Evolutionary conservation across 371 early-diverging fungal genomes (phyloP).

Genomic region (Syncephalastrum racemosum): DNA sequence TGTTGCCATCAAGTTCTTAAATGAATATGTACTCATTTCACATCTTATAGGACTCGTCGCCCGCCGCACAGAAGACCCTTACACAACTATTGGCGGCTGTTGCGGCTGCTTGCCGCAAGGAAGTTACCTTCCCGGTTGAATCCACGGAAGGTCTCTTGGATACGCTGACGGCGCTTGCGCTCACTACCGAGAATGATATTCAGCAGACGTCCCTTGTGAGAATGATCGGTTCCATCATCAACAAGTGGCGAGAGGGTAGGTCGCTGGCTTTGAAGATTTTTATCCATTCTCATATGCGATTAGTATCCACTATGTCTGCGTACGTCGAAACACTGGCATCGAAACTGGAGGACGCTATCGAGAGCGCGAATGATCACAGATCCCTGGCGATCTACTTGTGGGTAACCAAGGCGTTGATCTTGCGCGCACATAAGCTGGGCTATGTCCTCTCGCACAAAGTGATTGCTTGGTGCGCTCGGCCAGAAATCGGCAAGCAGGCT

Average conservation of each 20-base stretch:
- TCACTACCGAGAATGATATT: slow-evolving; percentile 32
- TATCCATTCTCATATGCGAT: not conserved
- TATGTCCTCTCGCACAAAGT: slow-evolving; percentile 60
- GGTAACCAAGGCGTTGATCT: slow-evolving; percentile 65
- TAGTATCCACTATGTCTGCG: slow-evolving; percentile 31
- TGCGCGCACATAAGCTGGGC: slow-evolving; percentile 52
- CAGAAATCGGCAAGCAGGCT: slow-evolving; percentile 46
- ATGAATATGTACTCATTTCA: too few relatives aligned
- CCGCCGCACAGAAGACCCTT: slow-evolving; percentile 46
- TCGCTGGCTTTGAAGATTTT: not conserved
- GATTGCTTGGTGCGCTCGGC: slow-evolving; percentile 51
- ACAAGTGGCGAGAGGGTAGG: slow-evolving; percentile 62
- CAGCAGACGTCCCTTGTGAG: slow-evolving; percentile 47
- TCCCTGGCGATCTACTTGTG: slow-evolving; percentile 36
- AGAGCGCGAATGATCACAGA: slow-evolving; percentile 14
- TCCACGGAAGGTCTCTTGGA: slow-evolving; percentile 49
- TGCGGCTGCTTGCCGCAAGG: slow-evolving; percentile 55
- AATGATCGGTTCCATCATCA: slow-evolving; percentile 58
- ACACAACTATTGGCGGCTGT: slow-evolving; percentile 53
- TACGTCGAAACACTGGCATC: slow-evolving; percentile 32
- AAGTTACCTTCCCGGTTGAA: slow-evolving; percentile 54
- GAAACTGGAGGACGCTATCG: slow-evolving; percentile 23
- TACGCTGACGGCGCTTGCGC: slow-evolving; percentile 45
- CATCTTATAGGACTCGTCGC: slow-evolving; percentile 16
- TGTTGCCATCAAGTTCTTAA: not conserved